Evolutionary conservation across 345 rosid genomes (phyloP).

Genomic region (Syzygium jambos): DNA sequence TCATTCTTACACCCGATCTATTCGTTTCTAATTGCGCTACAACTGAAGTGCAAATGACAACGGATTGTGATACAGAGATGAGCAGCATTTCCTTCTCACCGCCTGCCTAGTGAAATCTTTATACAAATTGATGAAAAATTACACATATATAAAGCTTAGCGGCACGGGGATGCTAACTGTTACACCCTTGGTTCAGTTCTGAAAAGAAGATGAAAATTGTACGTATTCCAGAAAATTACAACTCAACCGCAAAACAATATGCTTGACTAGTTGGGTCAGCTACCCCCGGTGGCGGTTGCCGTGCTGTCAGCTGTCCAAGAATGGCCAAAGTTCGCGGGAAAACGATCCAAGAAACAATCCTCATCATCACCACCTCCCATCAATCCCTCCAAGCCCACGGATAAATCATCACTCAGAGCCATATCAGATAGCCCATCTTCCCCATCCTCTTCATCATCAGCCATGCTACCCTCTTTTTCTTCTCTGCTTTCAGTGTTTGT

Average conservation of each 20-base stretch:
- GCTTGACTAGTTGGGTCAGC: conserved; percentile 14
- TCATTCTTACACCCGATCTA: not conserved
- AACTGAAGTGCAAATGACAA: not conserved
- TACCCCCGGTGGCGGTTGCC: conserved; percentile 34
- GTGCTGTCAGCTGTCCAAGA: conserved; percentile 40
- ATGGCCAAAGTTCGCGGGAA: conserved; percentile 43
- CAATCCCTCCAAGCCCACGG: conserved; percentile 65
- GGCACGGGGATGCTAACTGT: not conserved
- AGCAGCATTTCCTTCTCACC: not conserved
- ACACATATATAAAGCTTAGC: not conserved
- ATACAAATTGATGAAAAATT: not conserved
- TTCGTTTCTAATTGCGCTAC: not conserved
- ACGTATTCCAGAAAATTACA: not conserved
- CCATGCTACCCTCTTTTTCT: conserved; percentile 17
- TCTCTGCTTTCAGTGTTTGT: conserved; percentile 40
- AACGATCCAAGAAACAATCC: conserved; percentile 37
- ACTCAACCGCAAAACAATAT: not conserved
- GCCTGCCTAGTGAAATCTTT: not conserved
- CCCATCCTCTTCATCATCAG: conserved; percentile 41
- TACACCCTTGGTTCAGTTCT: not conserved
- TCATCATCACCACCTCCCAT: conserved; percentile 25
- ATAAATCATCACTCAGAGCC: conserved; percentile 67
- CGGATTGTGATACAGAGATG: not conserved
- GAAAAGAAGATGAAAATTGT: not conserved
- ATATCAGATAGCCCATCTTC: conserved; percentile 50